A percentile compares a stretch with the other conserved stretches of the same genome.
These are phyloP conservation scores for Chrysoporthe austroafricana DNA, from an alignment of 2,329 filamentous ascomycete genomes.

Conservation along the genomic window DNA sequence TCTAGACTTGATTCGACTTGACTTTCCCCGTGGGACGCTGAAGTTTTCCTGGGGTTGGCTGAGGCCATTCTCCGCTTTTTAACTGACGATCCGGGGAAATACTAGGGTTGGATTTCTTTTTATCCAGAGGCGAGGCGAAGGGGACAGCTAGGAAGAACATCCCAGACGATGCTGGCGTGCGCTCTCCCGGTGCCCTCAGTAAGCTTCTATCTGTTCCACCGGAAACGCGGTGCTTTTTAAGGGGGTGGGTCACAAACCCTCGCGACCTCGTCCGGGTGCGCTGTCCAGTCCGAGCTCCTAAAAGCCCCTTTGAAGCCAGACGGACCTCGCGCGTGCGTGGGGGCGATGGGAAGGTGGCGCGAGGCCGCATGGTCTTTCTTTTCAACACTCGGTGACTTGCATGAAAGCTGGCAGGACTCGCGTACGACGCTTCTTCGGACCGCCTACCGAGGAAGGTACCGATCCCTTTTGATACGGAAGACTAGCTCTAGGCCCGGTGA, in stretches of 20 bases:
- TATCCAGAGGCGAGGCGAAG: background rate
- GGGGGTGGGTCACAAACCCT: background rate
- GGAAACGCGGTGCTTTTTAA: background rate
- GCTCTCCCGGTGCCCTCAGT: background rate
- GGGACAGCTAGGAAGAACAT: background rate
- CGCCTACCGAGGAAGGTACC: constrained; percentile 17
- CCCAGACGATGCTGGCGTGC: background rate
- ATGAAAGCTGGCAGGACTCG: background rate
- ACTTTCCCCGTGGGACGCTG: constrained; percentile 9
- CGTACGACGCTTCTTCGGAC: constrained; percentile 23
- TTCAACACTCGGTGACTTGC: background rate
- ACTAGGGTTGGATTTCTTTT: background rate
- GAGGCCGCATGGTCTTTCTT: background rate
- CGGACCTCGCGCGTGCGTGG: background rate
- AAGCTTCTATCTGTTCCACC: background rate
- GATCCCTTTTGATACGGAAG: background rate
- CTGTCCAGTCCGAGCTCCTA: background rate
- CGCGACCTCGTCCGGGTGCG: background rate
- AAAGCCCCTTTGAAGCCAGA: too few species aligned
- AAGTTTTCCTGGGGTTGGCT: background rate
- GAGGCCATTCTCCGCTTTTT: constrained; percentile 3
- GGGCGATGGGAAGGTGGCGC: background rate
- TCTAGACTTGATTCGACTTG: background rate
- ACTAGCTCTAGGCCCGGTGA: background rate
- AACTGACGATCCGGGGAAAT: constrained; percentile 3